A percentile compares a stretch with the other conserved stretches of the same genome.
phyloP scores from a whole-genome alignment of 768 basidiomycete species.

The Suillus alpinus region DNA sequence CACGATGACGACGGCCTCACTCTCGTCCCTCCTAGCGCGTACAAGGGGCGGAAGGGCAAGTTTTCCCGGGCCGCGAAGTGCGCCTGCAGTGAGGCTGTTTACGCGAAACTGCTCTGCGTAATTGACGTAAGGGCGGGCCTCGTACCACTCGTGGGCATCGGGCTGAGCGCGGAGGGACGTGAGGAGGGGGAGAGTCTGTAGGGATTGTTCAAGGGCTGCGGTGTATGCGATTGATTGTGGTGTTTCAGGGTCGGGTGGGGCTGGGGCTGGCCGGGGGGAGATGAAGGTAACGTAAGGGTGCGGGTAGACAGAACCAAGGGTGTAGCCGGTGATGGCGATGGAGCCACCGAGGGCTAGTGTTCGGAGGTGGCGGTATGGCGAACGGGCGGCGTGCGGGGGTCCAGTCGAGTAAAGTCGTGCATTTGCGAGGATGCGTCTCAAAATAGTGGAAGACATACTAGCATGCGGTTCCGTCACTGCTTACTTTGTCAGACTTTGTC shows the following conservation, averaged over 20 bases:
- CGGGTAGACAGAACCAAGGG: constrained; percentile 66
- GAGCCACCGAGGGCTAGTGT: constrained; percentile 19
- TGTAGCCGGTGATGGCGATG: constrained; percentile 34
- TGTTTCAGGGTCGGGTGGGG: constrained; percentile 50
- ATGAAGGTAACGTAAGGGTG: constrained; percentile 64
- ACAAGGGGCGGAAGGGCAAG: constrained; percentile 80
- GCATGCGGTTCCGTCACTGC: not conserved
- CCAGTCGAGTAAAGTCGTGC: constrained; percentile 19
- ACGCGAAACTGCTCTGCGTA: constrained; percentile 72
- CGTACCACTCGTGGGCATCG: constrained; percentile 68
- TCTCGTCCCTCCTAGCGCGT: constrained; percentile 71
- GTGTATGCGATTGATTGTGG: constrained; percentile 57
- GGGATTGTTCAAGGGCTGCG: constrained; percentile 57
- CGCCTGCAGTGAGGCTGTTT: constrained; percentile 82
- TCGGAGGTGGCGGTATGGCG: constrained; percentile 10
- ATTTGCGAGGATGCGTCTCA: constrained; percentile 7
- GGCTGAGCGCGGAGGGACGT: constrained; percentile 43
- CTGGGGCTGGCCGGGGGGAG: constrained; percentile 74
- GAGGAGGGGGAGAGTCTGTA: constrained; percentile 67
- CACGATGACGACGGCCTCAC: constrained; percentile 64
- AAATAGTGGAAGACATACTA: constrained; percentile 8
- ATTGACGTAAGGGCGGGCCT: constrained; percentile 67
- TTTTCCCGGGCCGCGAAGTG: constrained; percentile 84
- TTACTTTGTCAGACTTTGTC: not conserved
- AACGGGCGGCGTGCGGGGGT: not conserved